Conservation (phyloP, 768 basidiomycete genomes). For the Tylopilus subfusipes region DNA sequence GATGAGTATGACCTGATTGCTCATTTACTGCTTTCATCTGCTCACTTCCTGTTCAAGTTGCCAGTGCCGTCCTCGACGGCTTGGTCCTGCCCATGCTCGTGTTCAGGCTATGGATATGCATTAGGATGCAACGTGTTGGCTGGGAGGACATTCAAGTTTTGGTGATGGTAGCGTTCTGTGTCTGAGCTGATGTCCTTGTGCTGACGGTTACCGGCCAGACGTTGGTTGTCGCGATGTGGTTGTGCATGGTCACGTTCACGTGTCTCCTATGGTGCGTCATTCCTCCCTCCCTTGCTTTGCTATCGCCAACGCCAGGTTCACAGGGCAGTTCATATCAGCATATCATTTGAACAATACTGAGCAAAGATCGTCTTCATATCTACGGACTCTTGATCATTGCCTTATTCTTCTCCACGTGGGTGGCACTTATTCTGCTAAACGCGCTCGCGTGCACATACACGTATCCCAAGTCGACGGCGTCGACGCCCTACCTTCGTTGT, state of each 20-base stretch:
- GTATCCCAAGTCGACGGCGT: background rate
- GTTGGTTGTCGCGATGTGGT: slow-evolving; percentile 9
- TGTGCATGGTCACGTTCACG: slow-evolving; percentile 11
- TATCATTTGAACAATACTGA: slow-evolving; percentile 18
- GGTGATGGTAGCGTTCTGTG: slow-evolving; percentile 15
- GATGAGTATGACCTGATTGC: too few relatives aligned
- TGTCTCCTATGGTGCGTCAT: slow-evolving; percentile 15
- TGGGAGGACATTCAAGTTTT: slow-evolving; percentile 24
- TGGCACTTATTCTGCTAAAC: background rate
- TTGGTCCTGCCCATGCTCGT: slow-evolving; percentile 1
- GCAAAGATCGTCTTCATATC: slow-evolving; percentile 7
- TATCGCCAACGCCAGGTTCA: too few relatives aligned
- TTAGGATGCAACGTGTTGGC: slow-evolving; percentile 18
- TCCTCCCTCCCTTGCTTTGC: too few relatives aligned
- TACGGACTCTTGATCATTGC: slow-evolving; percentile 3
- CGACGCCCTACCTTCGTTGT: background rate
- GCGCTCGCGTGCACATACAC: background rate
- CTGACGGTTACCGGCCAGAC: background rate
- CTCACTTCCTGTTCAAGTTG: too few relatives aligned
- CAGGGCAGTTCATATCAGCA: slow-evolving; percentile 24
- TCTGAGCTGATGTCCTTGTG: background rate
- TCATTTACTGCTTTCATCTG: too few relatives aligned
- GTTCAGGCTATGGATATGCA: slow-evolving; percentile 21
- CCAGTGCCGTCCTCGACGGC: too few relatives aligned
- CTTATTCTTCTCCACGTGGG: slow-evolving; percentile 11